Percentiles rank a stretch among this genome's conserved stretches.
phyloP scores from a whole-genome alignment of 163 green algal genomes.

The Chloroidium sp. region DNA sequence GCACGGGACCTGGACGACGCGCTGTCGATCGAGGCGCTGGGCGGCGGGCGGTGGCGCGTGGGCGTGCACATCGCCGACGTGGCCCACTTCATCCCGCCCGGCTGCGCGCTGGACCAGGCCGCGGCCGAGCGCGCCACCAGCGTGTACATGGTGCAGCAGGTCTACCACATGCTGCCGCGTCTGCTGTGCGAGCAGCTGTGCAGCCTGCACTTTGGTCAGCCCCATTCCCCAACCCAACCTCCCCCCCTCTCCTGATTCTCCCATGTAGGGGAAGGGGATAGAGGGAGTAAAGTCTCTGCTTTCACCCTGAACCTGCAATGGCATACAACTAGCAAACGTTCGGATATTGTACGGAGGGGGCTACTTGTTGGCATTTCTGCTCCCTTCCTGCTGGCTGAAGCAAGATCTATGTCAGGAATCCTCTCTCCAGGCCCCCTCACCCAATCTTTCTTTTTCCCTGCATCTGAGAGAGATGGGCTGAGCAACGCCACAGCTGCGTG shows the following conservation, averaged over 20 bases:
- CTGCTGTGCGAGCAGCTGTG: conserved; percentile 70
- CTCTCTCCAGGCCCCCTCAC: too few species aligned
- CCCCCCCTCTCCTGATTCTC: too few species aligned
- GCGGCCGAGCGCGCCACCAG: conserved; percentile 62
- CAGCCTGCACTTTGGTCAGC: conserved; percentile 41
- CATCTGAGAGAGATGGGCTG: too few species aligned
- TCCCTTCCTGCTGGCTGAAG: too few species aligned
- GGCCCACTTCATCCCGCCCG: conserved; percentile 66
- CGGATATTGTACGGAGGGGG: too few species aligned
- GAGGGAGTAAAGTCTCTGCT: too few species aligned
- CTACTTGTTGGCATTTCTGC: too few species aligned
- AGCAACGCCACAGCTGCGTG: too few species aligned
- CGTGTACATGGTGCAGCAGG: conserved; percentile 59
- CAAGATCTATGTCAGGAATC: too few species aligned
- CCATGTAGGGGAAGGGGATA: too few species aligned
- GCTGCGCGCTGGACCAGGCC: conserved; percentile 71
- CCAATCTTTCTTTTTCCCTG: too few species aligned
- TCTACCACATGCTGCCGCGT: conserved; percentile 94
- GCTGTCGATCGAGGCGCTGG: conserved; percentile 56
- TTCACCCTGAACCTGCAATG: not conserved
- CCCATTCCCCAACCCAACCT: too few species aligned
- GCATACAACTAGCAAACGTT: not conserved
- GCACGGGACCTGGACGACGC: conserved; percentile 93
- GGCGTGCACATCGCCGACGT: conserved; percentile 99
- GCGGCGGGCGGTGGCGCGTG: conserved; percentile 26